Evolutionary conservation across 2,329 filamentous ascomycete genomes (phyloP), one percentile per base, ranked within the genome.

Genomic region (Stemphylium beticola): DNA sequence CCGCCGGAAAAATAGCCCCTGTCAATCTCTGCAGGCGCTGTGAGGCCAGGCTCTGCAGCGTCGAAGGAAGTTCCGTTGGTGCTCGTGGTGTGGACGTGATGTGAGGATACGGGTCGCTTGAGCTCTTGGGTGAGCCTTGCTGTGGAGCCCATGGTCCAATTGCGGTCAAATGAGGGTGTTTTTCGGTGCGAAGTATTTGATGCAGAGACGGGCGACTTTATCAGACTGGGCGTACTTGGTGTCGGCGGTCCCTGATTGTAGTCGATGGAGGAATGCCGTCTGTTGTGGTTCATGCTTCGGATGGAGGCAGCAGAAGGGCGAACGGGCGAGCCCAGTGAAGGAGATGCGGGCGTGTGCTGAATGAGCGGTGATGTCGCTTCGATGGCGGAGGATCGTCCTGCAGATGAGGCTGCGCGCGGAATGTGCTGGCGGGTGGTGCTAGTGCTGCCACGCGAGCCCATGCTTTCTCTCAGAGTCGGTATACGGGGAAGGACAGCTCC

Each of bases 1-100:
- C 89, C 90, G 3, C 93, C 92, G 7, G 93, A 97, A 71, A 97
- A 96, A 74, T 98, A 98, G 20, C 93, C 93, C 32, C 92, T 85
- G 67, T 98, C 95, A 14, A 91, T 75, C 57, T 96, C 90, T 2
- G 46, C 32, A 29, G 69, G 69, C 58, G 42, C 45, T 15, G 14
- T 64, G 72, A 75, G 55, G 34, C 65, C 72, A 32, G 55, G 60
- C 43, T 74, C 73, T 38, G 63, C 60, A 5, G 46, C 50, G 29
- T 70, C 66, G 31, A 68, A 68, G 3, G 65, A 56, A 7, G 65
- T 61, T 12, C 63, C 64, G 15, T 71, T 72, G 15, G 71, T 65
- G 49, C 73, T 74, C 0, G 62, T 54, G 8, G 66, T 65, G 50
- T 72, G 69, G 15, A 47, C 54, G 48, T 76, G 73, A 32, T 60